phyloP scores from a whole-genome alignment of 768 basidiomycete genomes.

The Boletus tylopilopsis region DNA sequence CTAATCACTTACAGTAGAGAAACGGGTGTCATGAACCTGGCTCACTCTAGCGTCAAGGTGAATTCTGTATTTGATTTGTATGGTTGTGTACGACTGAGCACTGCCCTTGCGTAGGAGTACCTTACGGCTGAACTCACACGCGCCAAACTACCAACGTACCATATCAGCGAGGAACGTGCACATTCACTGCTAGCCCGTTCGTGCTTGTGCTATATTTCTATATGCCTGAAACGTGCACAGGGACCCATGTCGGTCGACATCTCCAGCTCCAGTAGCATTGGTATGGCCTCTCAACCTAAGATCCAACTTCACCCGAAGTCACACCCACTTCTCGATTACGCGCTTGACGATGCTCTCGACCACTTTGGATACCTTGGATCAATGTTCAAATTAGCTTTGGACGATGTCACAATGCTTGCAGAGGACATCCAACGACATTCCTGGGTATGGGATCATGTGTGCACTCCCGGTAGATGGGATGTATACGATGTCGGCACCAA shows the following conservation, averaged over 20 bases:
- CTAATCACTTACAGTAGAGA: conserved; percentile 1
- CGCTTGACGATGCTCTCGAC: not conserved
- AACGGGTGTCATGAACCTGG: not conserved
- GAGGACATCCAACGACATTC: not conserved
- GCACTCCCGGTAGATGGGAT: not conserved
- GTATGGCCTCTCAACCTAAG: not conserved
- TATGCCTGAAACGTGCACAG: not conserved
- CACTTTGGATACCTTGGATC: not conserved
- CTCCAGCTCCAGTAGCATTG: not conserved
- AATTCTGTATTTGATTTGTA: not conserved
- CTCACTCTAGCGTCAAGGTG: conserved; percentile 7
- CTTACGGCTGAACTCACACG: not conserved
- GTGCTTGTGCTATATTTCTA: conserved; percentile 5
- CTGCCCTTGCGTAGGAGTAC: not conserved
- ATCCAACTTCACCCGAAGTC: not conserved
- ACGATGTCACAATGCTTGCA: not conserved
- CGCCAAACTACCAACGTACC: not conserved
- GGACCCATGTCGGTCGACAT: not conserved
- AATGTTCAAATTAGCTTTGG: not conserved
- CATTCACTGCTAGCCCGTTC: not conserved
- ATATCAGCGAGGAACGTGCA: not conserved
- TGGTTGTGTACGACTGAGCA: not conserved
- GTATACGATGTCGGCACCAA: no score
- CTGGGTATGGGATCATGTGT: not conserved
- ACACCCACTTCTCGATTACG: not conserved